Evolutionary conservation across 768 basidiomycete genomes (phyloP).

Genomic region (Sistotremastrum suecicum): DNA sequence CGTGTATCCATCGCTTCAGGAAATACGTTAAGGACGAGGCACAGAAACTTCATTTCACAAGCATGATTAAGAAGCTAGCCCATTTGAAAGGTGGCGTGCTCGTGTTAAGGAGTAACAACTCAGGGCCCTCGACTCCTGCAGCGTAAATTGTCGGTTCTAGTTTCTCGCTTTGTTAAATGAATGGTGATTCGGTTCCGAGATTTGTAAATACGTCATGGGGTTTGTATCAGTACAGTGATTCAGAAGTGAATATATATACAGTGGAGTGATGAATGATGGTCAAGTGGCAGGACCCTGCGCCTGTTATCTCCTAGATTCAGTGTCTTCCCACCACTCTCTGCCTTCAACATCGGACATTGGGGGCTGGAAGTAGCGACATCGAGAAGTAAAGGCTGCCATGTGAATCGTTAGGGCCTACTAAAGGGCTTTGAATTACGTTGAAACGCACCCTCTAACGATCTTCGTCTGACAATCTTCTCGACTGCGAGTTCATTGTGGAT

Average conservation of each 20-base stretch:
- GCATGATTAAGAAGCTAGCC: conserved; percentile 68
- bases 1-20: conserved; percentile 70
- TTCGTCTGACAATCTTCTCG: conserved; percentile 54
- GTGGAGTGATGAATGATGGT: not conserved
- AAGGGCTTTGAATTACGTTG: conserved; percentile 5
- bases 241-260: not conserved
- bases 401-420: conserved; percentile 3
- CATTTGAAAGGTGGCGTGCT: conserved; percentile 53
- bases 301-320: conserved; percentile 1
- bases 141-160: too few species aligned
- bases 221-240: not conserved
- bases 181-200: too few species aligned
- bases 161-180: too few species aligned
- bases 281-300: not conserved
- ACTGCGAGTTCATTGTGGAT: conserved; percentile 62
- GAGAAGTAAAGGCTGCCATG: conserved; percentile 53
- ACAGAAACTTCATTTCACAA: conserved; percentile 65
- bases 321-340: conserved; percentile 13
- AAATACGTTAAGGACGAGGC: conserved; percentile 55
- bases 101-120: conserved; percentile 25
- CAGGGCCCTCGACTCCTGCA: too few species aligned
- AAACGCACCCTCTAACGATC: conserved; percentile 54
- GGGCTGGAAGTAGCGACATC: conserved; percentile 68
- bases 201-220: not conserved
- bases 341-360: conserved; percentile 20